Percentiles rank a stretch among this genome's conserved stretches.
Evolutionary conservation across 1,139 yeast genomes (phyloP).

Genomic region (Sugiyamaella neomexicana): DNA sequence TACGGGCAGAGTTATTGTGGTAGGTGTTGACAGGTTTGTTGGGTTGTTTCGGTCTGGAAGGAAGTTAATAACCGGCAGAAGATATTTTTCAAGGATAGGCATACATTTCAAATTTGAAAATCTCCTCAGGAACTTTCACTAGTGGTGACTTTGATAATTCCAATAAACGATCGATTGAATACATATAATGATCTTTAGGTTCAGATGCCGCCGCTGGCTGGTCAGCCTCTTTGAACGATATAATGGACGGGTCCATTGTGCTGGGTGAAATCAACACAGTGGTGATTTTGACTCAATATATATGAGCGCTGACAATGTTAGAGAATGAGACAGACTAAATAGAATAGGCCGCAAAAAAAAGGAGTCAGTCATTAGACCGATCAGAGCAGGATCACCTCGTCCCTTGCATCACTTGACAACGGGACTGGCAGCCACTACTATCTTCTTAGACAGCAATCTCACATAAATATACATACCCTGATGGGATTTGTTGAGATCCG

Average conservation of each 20-base stretch:
- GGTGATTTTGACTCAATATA: too few species aligned
- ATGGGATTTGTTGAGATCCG: too few species aligned
- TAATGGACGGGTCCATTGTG: constrained; percentile 15
- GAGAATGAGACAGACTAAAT: too few species aligned
- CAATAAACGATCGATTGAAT: constrained; percentile 23
- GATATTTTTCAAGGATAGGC: background rate
- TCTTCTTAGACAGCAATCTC: too few species aligned
- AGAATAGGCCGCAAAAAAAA: too few species aligned
- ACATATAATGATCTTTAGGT: constrained; percentile 11
- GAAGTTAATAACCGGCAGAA: background rate
- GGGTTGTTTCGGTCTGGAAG: constrained; percentile 8
- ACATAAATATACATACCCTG: too few species aligned
- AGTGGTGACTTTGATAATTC: constrained; percentile 29
- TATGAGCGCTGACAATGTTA: too few species aligned
- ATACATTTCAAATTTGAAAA: constrained; percentile 17
- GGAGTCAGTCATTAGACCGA: too few species aligned
- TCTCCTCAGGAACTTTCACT: constrained; percentile 25
- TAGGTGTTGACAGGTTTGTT: constrained; percentile 13
- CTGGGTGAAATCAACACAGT: background rate
- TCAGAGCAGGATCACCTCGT: too few species aligned
- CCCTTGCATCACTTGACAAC: too few species aligned
- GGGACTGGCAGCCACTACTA: too few species aligned
- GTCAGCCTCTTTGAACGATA: constrained; percentile 13
- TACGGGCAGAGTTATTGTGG: constrained; percentile 6
- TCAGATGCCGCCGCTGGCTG: background rate